These are phyloP conservation scores for Phytopythium sindhum DNA, from an alignment of 352 stramenopile genomes.

Conservation along the genomic window DNA sequence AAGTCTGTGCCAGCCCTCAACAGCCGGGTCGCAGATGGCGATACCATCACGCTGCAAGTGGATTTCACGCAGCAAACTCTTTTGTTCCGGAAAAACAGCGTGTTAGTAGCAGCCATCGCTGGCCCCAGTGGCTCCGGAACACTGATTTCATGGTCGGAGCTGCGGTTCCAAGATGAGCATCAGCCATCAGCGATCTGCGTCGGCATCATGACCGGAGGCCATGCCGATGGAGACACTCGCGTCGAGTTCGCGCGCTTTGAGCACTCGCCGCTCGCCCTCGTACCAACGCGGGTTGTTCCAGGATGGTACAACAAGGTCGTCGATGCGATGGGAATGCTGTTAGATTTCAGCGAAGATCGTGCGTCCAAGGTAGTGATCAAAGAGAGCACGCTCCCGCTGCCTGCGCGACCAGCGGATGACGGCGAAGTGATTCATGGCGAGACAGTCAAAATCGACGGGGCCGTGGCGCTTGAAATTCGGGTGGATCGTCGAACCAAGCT, in stretches of 20 bases:
- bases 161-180: neutral
- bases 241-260: constrained; percentile 18
- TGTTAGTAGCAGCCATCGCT: constrained; percentile 17
- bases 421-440: constrained; percentile 5
- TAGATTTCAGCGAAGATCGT: constrained; percentile 50
- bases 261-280: constrained; percentile 32
- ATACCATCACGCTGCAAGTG: constrained; percentile 39
- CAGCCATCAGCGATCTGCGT: constrained; percentile 5
- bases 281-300: constrained; percentile 27
- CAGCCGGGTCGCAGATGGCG: constrained; percentile 28
- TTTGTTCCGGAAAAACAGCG: constrained; percentile 39
- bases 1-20: constrained; percentile 9
- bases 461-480: constrained; percentile 61
- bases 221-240: constrained; percentile 9
- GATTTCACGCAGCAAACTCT: constrained; percentile 29
- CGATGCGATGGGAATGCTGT: constrained; percentile 47
- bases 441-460: constrained; percentile 37
- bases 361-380: constrained; percentile 28
- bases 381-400: constrained; percentile 51
- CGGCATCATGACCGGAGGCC: neutral
- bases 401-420: neutral
- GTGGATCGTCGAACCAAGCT: constrained; percentile 65
- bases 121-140: constrained; percentile 14
- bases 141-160: constrained; percentile 19
- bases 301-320: constrained; percentile 64